Percentiles rank a stretch among this genome's conserved stretches.
phyloP scores from a whole-genome alignment of 108 stramenopile genomes.

The Cyclotella atomus region DNA sequence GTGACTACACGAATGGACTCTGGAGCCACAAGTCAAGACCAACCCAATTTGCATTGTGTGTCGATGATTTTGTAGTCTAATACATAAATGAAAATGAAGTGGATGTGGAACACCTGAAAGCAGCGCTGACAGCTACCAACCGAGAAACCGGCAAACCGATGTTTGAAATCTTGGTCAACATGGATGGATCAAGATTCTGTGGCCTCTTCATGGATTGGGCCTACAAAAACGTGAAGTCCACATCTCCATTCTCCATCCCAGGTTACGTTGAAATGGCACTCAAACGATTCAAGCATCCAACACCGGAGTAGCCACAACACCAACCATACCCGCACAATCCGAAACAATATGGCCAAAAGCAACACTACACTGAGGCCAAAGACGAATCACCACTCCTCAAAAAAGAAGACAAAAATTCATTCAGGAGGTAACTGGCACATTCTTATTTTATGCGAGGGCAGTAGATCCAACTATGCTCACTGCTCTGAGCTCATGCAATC shows the following conservation, averaged over 20 bases:
- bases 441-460: not conserved
- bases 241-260: conserved; percentile 12
- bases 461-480: not conserved
- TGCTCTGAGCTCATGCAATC: not conserved
- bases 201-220: not conserved
- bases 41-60: not conserved
- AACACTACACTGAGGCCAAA: not conserved
- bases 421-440: not conserved
- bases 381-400: not conserved
- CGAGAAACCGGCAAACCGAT: too few species aligned
- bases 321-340: not conserved
- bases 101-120: not conserved
- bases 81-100: not conserved
- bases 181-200: not conserved
- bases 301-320: not conserved
- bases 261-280: not conserved
- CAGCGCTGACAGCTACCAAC: too few species aligned
- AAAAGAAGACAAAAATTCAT: not conserved
- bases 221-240: not conserved
- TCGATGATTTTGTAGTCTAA: conserved; percentile 17
- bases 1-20: not conserved
- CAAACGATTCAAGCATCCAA: not conserved
- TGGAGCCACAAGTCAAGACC: conserved; percentile 15
- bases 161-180: not conserved
- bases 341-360: not conserved